Conservation (phyloP, 441 rosid species). For the Pelargonium exstipulatum region DNA sequence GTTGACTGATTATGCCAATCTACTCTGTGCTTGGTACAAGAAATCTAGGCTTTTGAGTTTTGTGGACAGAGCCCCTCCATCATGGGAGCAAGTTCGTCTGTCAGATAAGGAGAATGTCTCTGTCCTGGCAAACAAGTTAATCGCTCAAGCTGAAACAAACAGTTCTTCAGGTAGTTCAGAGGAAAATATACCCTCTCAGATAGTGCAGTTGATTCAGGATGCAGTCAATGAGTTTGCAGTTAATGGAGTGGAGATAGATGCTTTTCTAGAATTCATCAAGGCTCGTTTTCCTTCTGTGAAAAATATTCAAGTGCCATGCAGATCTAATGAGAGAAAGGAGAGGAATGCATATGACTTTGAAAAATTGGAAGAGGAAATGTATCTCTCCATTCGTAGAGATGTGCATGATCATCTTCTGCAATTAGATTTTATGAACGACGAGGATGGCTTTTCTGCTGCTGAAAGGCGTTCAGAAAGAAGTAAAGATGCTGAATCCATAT, state of each 20-base stretch:
- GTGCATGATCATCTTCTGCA: slow-evolving; percentile 25
- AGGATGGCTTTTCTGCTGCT: slow-evolving; percentile 27
- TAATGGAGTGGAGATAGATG: slow-evolving; percentile 44
- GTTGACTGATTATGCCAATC: background rate
- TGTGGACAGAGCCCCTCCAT: slow-evolving; percentile 60
- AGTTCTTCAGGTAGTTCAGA: slow-evolving; percentile 33
- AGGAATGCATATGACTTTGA: slow-evolving; percentile 35
- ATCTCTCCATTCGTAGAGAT: slow-evolving; percentile 35
- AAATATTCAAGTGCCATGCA: slow-evolving; percentile 35
- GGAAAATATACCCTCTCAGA: slow-evolving; percentile 37
- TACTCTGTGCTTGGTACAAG: slow-evolving; percentile 36
- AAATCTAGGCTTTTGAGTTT: slow-evolving; percentile 88
- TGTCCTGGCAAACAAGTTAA: slow-evolving; percentile 26
- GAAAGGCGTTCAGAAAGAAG: slow-evolving; percentile 29
- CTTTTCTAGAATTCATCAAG: slow-evolving; percentile 50
- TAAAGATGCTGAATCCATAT: slow-evolving; percentile 40
- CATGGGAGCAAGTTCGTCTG: slow-evolving; percentile 55
- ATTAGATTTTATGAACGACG: slow-evolving; percentile 28
- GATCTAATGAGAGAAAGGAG: slow-evolving; percentile 40
- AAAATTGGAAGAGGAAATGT: slow-evolving; percentile 63
- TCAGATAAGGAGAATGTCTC: slow-evolving; percentile 34
- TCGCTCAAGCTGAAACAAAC: slow-evolving; percentile 30
- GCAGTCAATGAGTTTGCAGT: slow-evolving; percentile 40
- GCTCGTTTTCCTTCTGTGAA: slow-evolving; percentile 47
- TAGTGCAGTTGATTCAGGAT: slow-evolving; percentile 43